Percentiles rank a stretch among this genome's conserved stretches.
Evolutionary conservation across 2,329 filamentous ascomycete species (phyloP).

Genomic region (Fusarium verticillioides): DNA sequence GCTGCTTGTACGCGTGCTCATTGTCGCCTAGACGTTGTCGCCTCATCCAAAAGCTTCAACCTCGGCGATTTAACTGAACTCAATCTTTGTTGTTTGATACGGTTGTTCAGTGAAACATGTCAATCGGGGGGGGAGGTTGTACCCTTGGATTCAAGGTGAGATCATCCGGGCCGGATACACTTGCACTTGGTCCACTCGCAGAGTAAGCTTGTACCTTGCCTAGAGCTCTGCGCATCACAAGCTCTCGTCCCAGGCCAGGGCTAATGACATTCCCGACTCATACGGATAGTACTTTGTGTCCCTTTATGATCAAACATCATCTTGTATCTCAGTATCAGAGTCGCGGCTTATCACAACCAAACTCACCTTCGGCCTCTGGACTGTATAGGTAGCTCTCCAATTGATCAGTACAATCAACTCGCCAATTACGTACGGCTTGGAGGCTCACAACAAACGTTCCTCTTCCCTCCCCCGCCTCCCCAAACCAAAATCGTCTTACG

Average conservation of each 20-base stretch:
- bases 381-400: not conserved
- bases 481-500: conserved; percentile 19
- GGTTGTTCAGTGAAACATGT: not conserved
- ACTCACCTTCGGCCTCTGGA: not conserved
- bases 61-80: not conserved
- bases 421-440: not conserved
- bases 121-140: not conserved
- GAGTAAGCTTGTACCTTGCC: conserved; percentile 15
- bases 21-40: conserved; percentile 7
- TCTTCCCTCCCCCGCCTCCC: conserved; percentile 1
- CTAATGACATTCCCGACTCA: not conserved
- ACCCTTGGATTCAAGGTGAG: not conserved
- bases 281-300: not conserved
- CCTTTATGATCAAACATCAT: conserved; percentile 1
- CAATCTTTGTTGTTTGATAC: conserved; percentile 4
- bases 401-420: not conserved
- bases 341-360: not conserved
- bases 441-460: not conserved
- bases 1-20: conserved; percentile 13
- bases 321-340: not conserved
- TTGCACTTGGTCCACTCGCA: conserved; percentile 14
- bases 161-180: conserved; percentile 15
- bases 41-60: not conserved
- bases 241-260: not conserved
- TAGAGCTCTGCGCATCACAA: conserved; percentile 22